Evolutionary conservation across 139 green algal genomes (phyloP), one percentile per base, ranked within the genome.

Genomic region (Nannochloris sp.): DNA sequence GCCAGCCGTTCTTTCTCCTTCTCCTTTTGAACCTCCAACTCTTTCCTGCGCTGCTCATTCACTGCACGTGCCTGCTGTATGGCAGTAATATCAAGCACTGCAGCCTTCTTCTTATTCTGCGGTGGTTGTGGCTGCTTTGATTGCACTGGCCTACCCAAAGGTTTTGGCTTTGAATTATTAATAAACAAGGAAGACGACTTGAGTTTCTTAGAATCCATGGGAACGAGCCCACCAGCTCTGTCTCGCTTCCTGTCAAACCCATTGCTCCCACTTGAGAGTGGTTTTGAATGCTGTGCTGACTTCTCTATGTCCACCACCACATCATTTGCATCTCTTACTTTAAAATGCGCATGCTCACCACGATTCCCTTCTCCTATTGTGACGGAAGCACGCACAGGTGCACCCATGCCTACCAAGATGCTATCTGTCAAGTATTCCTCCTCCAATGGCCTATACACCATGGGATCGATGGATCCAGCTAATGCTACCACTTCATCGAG

Each of bases 371-470:
- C 46, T 53, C 46, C 9, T 53, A 23, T 23, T 23, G 14, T 13
- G 46, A 23, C 10, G 2, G 46, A 23, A 40, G 8, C 6, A 40
- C 33, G 33, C 33, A 40, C 33, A 40, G 33, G 33, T 8, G 33
- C 33, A 40, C 33, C 33, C 33, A 40, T 55, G n/a, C 49, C 55
- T 33, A 33, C 17, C 40, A 75, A 40, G 20, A 75, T n/a, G 3
- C 46, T 40, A 9, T 49, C 61, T 31, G 56, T 70, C 37, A 75
- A 37, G 61, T 76, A 76, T 49, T 59, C 43, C 56, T 76, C 69
- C 44, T 76, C 69, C n/a, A 67, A 44, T 2, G 69, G 69, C n/a
- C 63, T 62, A 31, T 62, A 76, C 4, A 67, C 23, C n/a, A 44
- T 25, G 0, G 63, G 30, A 62, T 76, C 63, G 1, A 55, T 63